These are phyloP conservation scores for Aspergillaceae sp. DNA, from an alignment of 2,329 filamentous ascomycete species.

Conservation along the genomic window DNA sequence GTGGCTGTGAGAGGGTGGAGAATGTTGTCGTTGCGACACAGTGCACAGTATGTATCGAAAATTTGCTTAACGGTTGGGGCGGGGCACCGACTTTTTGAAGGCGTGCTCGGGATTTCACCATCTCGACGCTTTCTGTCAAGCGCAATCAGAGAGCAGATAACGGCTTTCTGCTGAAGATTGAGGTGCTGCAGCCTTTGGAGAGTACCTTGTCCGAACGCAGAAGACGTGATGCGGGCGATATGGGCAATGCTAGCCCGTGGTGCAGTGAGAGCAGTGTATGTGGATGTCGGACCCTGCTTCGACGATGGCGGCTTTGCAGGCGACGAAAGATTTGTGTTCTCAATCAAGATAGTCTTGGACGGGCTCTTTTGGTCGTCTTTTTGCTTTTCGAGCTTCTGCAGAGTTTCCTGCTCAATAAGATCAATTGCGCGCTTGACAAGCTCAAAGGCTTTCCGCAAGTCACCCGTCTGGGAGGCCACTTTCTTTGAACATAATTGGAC, in stretches of 20 bases:
- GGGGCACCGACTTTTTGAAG: conserved; percentile 49
- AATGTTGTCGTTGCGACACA: conserved; percentile 81
- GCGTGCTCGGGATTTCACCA: conserved; percentile 40
- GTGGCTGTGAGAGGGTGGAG: conserved; percentile 82
- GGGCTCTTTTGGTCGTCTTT: conserved; percentile 50
- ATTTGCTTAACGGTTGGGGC: conserved; percentile 77
- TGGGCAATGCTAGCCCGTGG: conserved; percentile 84
- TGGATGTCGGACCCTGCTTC: conserved; percentile 36
- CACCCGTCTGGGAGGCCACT: conserved; percentile 86
- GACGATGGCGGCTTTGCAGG: conserved; percentile 32
- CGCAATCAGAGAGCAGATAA: conserved; percentile 77
- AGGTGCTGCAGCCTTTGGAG: conserved; percentile 74
- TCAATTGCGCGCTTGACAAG: conserved; percentile 86
- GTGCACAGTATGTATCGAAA: conserved; percentile 70
- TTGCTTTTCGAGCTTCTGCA: conserved; percentile 59
- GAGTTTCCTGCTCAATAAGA: conserved; percentile 76
- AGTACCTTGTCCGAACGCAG: conserved; percentile 83
- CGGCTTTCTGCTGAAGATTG: conserved; percentile 94
- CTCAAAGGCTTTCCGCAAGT: conserved; percentile 90
- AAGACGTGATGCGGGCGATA: conserved; percentile 81
- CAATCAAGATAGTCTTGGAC: conserved; percentile 66
- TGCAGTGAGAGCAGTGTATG: conserved; percentile 66
- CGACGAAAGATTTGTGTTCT: conserved; percentile 66
- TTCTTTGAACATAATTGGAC: conserved; percentile 93
- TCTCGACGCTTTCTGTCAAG: conserved; percentile 63